Conservation (phyloP, 495 filamentous ascomycete species). For the Ascodesmis nigricans region DNA sequence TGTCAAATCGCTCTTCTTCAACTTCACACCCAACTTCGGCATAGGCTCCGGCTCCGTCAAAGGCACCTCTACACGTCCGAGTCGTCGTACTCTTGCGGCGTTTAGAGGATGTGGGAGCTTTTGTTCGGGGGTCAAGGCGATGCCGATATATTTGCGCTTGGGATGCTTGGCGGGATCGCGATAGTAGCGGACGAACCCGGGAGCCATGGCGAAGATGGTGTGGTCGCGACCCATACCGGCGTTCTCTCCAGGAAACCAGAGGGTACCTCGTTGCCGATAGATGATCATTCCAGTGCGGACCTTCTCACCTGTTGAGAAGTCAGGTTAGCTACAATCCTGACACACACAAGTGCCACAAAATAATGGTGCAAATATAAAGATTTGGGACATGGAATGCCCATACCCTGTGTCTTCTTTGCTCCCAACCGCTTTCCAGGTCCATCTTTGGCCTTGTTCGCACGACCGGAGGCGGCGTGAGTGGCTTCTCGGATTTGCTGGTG, state of each 20-base stretch:
- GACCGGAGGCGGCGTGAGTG: constrained; percentile 66
- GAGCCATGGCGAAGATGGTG: constrained; percentile 68
- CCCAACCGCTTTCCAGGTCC: constrained; percentile 83
- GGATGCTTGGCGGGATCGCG: constrained; percentile 58
- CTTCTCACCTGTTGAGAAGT: constrained; percentile 40
- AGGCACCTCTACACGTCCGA: constrained; percentile 35
- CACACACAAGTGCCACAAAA: constrained; percentile 6
- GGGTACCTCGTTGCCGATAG: constrained; percentile 83
- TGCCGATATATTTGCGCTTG: constrained; percentile 73
- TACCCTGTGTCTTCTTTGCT: constrained; percentile 74
- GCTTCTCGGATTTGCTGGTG: constrained; percentile 42
- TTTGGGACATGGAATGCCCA: neutral
- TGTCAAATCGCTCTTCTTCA: constrained; percentile 10
- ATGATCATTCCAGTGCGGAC: constrained; percentile 93
- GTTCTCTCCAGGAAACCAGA: constrained; percentile 89
- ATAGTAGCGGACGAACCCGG: constrained; percentile 93
- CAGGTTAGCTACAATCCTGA: neutral
- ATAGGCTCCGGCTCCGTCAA: constrained; percentile 7
- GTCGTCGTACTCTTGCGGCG: constrained; percentile 40
- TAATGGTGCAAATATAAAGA: neutral
- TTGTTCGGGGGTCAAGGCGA: constrained; percentile 57
- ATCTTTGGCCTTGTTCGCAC: constrained; percentile 64
- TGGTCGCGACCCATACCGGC: constrained; percentile 87
- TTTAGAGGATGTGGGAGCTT: constrained; percentile 51
- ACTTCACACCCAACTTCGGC: constrained; percentile 8